Evolutionary conservation across 2,329 filamentous ascomycete genomes (phyloP).

Genomic region (Sphaceloma murrayae): DNA sequence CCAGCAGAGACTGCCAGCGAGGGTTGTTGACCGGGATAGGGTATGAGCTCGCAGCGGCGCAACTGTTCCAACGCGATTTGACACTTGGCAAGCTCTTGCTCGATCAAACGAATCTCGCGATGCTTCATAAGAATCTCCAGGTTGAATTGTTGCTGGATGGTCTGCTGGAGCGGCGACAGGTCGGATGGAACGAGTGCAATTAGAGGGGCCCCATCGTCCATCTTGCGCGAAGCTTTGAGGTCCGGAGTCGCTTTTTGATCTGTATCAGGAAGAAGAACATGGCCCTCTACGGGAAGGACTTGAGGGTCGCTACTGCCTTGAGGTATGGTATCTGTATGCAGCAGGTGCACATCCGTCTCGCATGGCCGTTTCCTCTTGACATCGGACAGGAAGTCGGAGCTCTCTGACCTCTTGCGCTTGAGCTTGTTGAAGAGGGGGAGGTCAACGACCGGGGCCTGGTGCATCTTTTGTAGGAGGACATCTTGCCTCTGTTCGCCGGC

Average conservation of each 20-base stretch:
- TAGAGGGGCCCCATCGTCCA: conserved; percentile 14
- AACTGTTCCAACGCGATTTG: conserved; percentile 89
- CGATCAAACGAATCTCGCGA: conserved; percentile 83
- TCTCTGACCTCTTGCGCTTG: conserved; percentile 51
- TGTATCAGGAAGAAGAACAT: neutral
- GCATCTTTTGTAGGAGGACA: conserved; percentile 35
- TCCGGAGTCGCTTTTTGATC: neutral
- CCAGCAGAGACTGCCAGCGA: conserved; percentile 63
- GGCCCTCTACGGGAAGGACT: neutral
- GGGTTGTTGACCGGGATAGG: conserved; percentile 65
- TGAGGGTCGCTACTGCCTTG: conserved; percentile 8
- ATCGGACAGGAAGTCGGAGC: conserved; percentile 31
- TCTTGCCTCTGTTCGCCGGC: conserved; percentile 36
- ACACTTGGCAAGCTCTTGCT: conserved; percentile 93
- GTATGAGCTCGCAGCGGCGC: conserved; percentile 82
- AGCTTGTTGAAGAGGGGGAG: conserved; percentile 42
- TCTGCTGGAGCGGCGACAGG: conserved; percentile 51
- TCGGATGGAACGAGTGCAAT: conserved; percentile 16
- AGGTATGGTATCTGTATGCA: neutral
- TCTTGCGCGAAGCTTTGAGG: conserved; percentile 4
- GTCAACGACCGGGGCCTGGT: conserved; percentile 37
- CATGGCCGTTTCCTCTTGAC: conserved; percentile 23
- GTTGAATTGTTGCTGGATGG: conserved; percentile 77
- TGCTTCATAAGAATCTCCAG: conserved; percentile 91
- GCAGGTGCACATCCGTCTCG: conserved; percentile 7